phyloP scores from a whole-genome alignment of 2,329 filamentous ascomycete species.

The Periconia sp. region DNA sequence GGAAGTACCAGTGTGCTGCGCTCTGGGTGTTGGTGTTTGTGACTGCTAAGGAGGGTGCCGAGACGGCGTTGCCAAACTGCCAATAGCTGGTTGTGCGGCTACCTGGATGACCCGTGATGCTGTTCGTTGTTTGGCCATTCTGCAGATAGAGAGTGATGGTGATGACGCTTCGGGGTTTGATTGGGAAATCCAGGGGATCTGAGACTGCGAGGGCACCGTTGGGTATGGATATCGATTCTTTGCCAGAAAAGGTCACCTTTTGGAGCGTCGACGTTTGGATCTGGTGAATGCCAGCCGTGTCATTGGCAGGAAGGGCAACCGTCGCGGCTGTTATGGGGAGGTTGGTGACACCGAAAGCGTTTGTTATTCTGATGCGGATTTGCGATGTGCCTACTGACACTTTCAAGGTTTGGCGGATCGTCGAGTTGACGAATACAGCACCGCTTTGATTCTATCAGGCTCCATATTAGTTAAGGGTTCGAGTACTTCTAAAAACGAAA shows the following conservation, averaged over 20 bases:
- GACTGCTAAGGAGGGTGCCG: conserved; percentile 50
- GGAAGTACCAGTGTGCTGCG: conserved; percentile 57
- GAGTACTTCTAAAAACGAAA: neutral
- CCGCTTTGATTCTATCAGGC: conserved; percentile 52
- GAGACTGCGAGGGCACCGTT: conserved; percentile 61
- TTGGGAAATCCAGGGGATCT: conserved; percentile 60
- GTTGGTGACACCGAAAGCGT: conserved; percentile 63
- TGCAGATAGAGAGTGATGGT: conserved; percentile 62
- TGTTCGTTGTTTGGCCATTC: conserved; percentile 57
- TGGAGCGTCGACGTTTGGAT: conserved; percentile 57
- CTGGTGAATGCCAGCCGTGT: conserved; percentile 55
- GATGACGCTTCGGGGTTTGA: conserved; percentile 56
- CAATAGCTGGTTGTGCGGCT: conserved; percentile 65
- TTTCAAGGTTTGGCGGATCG: conserved; percentile 67
- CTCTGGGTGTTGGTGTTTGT: conserved; percentile 39
- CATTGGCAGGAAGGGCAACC: conserved; percentile 58
- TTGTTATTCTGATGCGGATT: conserved; percentile 65
- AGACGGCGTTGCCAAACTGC: conserved; percentile 59
- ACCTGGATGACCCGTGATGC: conserved; percentile 66
- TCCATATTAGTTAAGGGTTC: neutral
- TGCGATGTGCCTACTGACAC: conserved; percentile 59
- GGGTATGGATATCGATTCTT: conserved; percentile 54
- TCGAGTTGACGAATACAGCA: conserved; percentile 62
- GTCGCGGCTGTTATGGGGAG: conserved; percentile 62
- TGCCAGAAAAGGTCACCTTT: conserved; percentile 61